Evolutionary conservation across 305 asterid species (phyloP), one percentile per base, ranked within the genome.

Genomic region (Caryopteris hybrid): DNA sequence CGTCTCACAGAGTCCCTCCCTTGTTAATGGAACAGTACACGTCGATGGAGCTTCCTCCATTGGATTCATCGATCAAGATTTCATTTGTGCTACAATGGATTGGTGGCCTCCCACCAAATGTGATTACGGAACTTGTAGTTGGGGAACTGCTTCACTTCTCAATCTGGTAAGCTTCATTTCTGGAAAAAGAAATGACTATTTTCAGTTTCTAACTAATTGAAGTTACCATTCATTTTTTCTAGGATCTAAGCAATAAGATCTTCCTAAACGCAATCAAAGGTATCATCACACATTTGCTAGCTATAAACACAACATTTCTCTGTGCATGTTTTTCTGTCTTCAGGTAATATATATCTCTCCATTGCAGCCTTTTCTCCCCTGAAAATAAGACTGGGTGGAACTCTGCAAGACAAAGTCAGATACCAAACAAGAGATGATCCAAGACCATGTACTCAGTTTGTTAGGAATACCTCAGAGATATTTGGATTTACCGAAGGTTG

Each of bases 101-200:
- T 91, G 96, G 96, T 91, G 97, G 97, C 97, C 97, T 11, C 85
- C 88, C 14, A 75, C 76, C 0, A 90, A 90, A 74, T 88, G 96
- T 70, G 97, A 90, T 62, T 89, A 87, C 56, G 94, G 93, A 12
- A 87, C 92, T 41, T 91, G 98, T 65, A 84, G 92, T 43, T 91
- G 98, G 98, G 96, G 90, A 25, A 79, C 10, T 71, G 76, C 98
- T 72, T 87, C 98, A 16, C 88, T 91, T 73, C 92, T 91, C 80
- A 89, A 84, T 78, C 80, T 91, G 84, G 98, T 89, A 36, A 63
- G 61, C 46, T 43, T 57, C 2, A 5, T 48, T 9, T 23, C 42
- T 22, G n/a, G n/a, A n/a, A n/a, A n/a, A n/a, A n/a, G n/a, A n/a
- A n/a, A n/a, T n/a, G n/a, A n/a, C n/a, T n/a, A n/a, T n/a, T n/a